These are phyloP conservation scores for Pittosporum tobira DNA, from an alignment of 129 eudicot species.

Conservation along the genomic window DNA sequence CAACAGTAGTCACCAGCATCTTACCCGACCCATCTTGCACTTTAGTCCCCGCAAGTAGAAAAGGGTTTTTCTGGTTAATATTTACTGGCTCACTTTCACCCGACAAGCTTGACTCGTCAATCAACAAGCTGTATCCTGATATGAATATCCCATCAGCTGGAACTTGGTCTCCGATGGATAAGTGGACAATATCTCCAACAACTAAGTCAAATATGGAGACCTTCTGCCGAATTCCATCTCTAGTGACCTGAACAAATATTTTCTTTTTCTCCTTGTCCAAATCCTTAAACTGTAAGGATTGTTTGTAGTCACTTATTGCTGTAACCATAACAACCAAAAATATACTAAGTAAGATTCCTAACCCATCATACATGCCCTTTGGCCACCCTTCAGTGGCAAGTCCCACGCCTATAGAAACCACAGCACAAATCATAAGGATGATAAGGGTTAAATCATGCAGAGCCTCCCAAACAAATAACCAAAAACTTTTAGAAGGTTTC, in stretches of 20 bases:
- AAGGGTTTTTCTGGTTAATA: conserved; percentile 49
- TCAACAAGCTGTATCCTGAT: conserved; percentile 62
- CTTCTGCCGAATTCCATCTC: conserved; percentile 79
- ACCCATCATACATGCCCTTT: conserved; percentile 76
- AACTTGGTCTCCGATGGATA: conserved; percentile 74
- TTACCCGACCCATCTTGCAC: conserved; percentile 89
- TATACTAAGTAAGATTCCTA: conserved; percentile 71
- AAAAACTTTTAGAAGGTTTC: conserved; percentile 78
- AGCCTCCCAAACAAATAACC: conserved; percentile 84
- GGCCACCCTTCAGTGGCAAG: conserved; percentile 85
- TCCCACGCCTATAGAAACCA: conserved; percentile 82
- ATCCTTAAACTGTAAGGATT: conserved; percentile 80
- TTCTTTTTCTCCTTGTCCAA: conserved; percentile 89
- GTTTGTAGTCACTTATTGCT: conserved; percentile 80
- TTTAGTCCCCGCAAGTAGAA: conserved; percentile 76
- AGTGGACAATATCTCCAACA: conserved; percentile 83
- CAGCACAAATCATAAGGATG: conserved; percentile 81
- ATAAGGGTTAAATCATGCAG: conserved; percentile 79
- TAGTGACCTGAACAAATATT: conserved; percentile 62
- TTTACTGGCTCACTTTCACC: conserved; percentile 71
- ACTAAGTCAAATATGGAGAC: conserved; percentile 68
- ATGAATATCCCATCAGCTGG: conserved; percentile 92
- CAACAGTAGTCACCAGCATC: conserved; percentile 93
- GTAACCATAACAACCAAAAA: conserved; percentile 73
- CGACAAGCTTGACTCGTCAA: conserved; percentile 83